Percentiles rank a stretch among this genome's conserved stretches.
These are phyloP conservation scores for Eruca vesicaria DNA, from an alignment of 441 rosid species.

Conservation along the genomic window DNA sequence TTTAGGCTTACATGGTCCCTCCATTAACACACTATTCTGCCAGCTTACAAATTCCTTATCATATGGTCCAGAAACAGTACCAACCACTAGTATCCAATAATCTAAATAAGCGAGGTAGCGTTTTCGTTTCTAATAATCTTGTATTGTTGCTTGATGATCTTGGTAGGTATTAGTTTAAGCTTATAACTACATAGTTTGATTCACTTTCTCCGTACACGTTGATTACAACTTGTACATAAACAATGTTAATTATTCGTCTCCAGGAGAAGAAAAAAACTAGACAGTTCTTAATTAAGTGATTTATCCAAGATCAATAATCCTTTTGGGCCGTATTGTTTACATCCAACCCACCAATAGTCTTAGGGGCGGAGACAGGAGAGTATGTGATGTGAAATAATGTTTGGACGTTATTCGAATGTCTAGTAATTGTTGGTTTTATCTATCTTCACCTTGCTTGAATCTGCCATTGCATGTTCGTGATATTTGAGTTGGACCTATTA, in stretches of 20 bases:
- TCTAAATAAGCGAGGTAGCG: not conserved
- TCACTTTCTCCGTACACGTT: not conserved
- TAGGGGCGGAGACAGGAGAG: no score
- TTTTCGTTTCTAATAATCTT: not conserved
- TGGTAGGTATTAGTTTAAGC: not conserved
- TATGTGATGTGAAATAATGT: no score
- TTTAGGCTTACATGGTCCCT: constrained; percentile 24
- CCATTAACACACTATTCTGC: constrained; percentile 27
- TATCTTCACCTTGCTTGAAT: no score
- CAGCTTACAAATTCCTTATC: constrained; percentile 32
- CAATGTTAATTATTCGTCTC: not conserved
- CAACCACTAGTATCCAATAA: constrained; percentile 30
- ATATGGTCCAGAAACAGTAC: constrained; percentile 35
- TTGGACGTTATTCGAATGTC: no score
- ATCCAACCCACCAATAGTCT: no score
- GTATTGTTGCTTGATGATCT: not conserved
- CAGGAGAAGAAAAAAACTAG: not conserved
- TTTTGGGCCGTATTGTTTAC: no score
- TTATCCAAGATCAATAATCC: no score
- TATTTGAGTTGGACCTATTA: not conserved
- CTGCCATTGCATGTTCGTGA: not conserved
- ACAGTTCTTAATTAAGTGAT: no score
- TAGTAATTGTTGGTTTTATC: no score
- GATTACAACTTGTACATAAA: not conserved
- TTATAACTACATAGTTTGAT: not conserved